phyloP scores from a whole-genome alignment of 148 eudicot species.

The Persicaria maculosa region DNA sequence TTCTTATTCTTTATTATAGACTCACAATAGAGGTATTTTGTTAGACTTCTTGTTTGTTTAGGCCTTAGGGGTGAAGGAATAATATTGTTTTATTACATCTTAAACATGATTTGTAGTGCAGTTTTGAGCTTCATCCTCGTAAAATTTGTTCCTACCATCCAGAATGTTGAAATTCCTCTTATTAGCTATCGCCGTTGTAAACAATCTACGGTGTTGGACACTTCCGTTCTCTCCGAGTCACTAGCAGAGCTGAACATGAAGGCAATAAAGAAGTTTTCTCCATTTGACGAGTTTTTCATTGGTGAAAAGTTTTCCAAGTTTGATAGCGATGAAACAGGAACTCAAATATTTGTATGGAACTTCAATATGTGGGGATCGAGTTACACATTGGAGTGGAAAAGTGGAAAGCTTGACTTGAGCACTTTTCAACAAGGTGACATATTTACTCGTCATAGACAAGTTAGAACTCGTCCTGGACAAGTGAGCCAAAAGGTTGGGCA shows the following conservation, averaged over 20 bases:
- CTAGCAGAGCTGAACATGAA: slow-evolving; percentile 44
- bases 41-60: too few species aligned
- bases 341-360: slow-evolving; percentile 78
- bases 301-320: slow-evolving; percentile 64
- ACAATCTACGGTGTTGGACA: slow-evolving; percentile 56
- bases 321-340: slow-evolving; percentile 36
- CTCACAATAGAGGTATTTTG: too few species aligned
- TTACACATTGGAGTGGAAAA: slow-evolving; percentile 53
- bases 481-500: slow-evolving; percentile 35
- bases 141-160: not conserved
- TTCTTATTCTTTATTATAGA: too few species aligned
- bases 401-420: slow-evolving; percentile 36
- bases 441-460: slow-evolving; percentile 45
- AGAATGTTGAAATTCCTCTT: slow-evolving; percentile 72
- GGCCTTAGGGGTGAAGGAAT: not conserved
- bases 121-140: not conserved
- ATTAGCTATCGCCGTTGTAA: slow-evolving; percentile 48
- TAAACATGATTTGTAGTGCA: not conserved
- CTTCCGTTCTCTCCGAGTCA: slow-evolving; percentile 36
- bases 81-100: not conserved
- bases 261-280: slow-evolving; percentile 60
- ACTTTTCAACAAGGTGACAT: slow-evolving; percentile 66
- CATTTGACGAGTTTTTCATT: slow-evolving; percentile 65
- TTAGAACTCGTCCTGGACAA: slow-evolving; percentile 75
- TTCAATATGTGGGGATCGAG: slow-evolving; percentile 63